Percentiles rank a stretch among this genome's conserved stretches.
Evolutionary conservation across 768 basidiomycete species (phyloP).

Genomic region (Podaxis pistillaris): DNA sequence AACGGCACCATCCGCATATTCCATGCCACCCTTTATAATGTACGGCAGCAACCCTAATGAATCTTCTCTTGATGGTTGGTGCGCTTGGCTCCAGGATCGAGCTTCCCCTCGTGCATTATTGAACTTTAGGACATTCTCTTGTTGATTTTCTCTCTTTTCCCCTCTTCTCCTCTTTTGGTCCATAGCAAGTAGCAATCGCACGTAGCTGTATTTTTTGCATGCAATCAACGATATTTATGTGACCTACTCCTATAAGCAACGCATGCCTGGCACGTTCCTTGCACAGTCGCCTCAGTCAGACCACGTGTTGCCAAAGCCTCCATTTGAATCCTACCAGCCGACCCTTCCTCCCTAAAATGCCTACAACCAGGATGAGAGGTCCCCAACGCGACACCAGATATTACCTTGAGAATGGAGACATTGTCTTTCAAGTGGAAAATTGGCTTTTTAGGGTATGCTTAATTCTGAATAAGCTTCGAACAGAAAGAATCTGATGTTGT

Average conservation of each 20-base stretch:
- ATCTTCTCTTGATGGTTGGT: neutral
- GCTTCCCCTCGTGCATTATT: neutral
- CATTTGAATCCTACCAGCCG: too few relatives aligned
- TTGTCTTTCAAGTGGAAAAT: neutral
- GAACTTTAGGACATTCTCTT: neutral
- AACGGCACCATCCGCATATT: neutral
- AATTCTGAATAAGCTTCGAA: neutral
- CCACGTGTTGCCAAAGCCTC: neutral
- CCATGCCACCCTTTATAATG: neutral
- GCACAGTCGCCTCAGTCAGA: neutral
- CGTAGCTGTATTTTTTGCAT: constrained; percentile 2
- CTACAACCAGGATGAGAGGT: too few relatives aligned
- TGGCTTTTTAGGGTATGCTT: neutral
- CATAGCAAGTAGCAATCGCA: constrained; percentile 7
- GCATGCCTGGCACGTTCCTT: neutral
- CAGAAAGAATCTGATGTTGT: neutral
- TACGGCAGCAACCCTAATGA: neutral
- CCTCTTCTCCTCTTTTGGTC: constrained; percentile 12
- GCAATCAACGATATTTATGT: constrained; percentile 8
- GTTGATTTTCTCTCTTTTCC: constrained; percentile 1
- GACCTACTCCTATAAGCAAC: neutral
- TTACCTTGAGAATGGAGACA: constrained; percentile 7
- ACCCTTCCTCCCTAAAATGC: too few relatives aligned
- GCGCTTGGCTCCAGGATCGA: neutral
- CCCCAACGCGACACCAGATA: neutral